Percentiles rank a stretch among this genome's conserved stretches.
Conservation (phyloP, 208 protist species). For the Acanthamoeba castellanii region DNA sequence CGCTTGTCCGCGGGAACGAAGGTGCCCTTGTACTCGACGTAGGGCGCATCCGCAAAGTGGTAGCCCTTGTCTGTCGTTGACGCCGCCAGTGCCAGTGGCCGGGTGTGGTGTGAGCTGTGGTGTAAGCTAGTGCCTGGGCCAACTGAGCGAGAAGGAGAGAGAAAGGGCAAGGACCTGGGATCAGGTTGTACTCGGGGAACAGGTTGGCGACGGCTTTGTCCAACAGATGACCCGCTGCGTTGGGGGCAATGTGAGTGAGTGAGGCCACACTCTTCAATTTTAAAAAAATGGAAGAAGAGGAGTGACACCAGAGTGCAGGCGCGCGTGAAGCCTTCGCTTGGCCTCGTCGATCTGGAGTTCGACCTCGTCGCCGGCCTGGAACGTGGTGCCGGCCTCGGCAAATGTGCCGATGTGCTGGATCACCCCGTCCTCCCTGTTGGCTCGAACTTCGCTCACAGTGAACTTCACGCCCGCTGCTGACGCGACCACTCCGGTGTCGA, state of each 20-base stretch:
- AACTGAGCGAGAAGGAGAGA: not conserved
- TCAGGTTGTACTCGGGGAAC: slow-evolving; percentile 5
- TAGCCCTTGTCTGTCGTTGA: slow-evolving; percentile 41
- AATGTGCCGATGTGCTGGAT: slow-evolving; percentile 33
- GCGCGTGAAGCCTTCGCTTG: slow-evolving; percentile 44
- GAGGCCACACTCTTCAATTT: not conserved
- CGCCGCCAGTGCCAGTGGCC: not conserved
- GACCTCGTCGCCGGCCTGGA: not conserved
- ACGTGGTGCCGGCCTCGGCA: not conserved
- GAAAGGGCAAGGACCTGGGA: not conserved
- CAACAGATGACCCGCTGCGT: slow-evolving; percentile 30
- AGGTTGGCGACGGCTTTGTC: slow-evolving; percentile 50
- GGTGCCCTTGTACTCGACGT: slow-evolving; percentile 64
- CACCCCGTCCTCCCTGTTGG: slow-evolving; percentile 21
- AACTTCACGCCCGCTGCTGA: not conserved
- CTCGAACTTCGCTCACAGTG: not conserved
- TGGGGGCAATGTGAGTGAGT: not conserved
- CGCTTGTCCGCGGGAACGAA: not conserved
- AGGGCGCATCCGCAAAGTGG: slow-evolving; percentile 29
- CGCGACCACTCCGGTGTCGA: not conserved
- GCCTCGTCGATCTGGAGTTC: slow-evolving; percentile 29
- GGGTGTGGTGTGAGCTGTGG: not conserved
- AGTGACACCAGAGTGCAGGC: slow-evolving; percentile 35
- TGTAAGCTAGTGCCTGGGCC: too few species aligned
- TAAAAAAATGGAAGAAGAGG: not conserved